Evolutionary conservation across 2,329 filamentous ascomycete genomes (phyloP), one percentile per base, ranked within the genome.

Genomic region (Taxawa tesnikishii): DNA sequence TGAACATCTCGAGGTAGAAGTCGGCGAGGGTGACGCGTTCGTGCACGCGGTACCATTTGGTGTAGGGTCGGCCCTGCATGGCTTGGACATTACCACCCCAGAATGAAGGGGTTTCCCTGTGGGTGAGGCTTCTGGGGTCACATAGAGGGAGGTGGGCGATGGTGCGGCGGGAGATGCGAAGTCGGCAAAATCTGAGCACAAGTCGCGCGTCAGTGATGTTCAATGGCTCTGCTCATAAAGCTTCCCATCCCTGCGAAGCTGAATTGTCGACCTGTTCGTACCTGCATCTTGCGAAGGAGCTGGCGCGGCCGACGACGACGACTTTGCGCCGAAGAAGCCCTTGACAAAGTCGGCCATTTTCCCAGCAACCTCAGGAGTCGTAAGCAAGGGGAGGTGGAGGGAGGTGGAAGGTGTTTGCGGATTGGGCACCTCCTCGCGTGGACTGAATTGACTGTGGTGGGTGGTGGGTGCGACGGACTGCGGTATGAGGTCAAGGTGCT

Each of bases 1-100:
- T 81, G 54, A 85, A 63, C 38, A 82, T 79, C 63, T 98, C 90
- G 48, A 79, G 71, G 60, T 76, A 76, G 69, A 98, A 98, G 56
- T 98, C 90, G 50, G 68, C 70, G 38, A 79, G 63, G 15, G 76
- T 76, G 49, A 87, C 77, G 50, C 90, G 84, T 70, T 96, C 87
- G 70, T 93, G 90, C 39, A 96, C 67, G 35, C 85, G 84, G 64
- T 96, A 98, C 90, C 90, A 98, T 66, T 83, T 84, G 31, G 85
- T 94, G 58, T 80, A 94, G 10, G 83, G 81, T 15, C 37, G 67
- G 55, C 35, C 66, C 58, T n/a, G n/a, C n/a, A n/a, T n/a, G n/a
- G n/a, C n/a, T n/a, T n/a, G n/a, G n/a, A n/a, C n/a, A n/a, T n/a
- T n/a, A n/a, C n/a, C n/a, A n/a, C n/a, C n/a, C n/a, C n/a, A n/a